Evolutionary conservation across 108 stramenopile genomes (phyloP), one percentile per base, ranked within the genome.

Genomic region (Fistulifera pelliculosa): DNA sequence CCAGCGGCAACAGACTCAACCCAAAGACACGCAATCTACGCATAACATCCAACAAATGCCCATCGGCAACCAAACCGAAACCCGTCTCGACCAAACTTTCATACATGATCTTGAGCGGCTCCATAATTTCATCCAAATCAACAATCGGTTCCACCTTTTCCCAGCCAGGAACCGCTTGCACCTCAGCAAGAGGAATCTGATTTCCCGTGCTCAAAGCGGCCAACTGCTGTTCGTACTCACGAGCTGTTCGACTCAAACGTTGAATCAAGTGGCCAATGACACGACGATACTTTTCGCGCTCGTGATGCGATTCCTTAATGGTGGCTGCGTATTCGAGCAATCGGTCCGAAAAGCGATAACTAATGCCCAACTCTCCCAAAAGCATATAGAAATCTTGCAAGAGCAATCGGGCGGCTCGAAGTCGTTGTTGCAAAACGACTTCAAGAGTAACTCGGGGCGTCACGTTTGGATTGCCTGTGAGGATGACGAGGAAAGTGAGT

Each of bases 381-480:
- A 96, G 55, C 2, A 57, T 58, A 13, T 76, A 75, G 35, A 97
- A 52, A 31, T 96, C 97, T 24, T 71, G 48, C 49, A 90, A 41
- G 47, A 92, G 80, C 39, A 98, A 55, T 14, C 76, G 74, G 3
- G 94, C 91, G 6, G 90, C 97, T 23, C 85, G 70, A 23, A 93
- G 62, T 8, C 94, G 70, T 58, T 94, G 85, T 25, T 78, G 69
- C 22, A 84, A 63, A 4, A 83, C 73, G 22, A 96, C 95, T 59
- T 94, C 91, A 38, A 62, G 54, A 10, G 97, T 98, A 0, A 95
- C 94, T 27, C 70, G 64, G 7, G 97, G 91, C 1, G 94, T 93
- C 16, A 94, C 94, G 63, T 96, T 96, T 22, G 97, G 97, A 69
- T 98, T 98, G 17, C 97, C 96, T 51, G 61, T 62, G 4, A 41